Conservation (phyloP, 2,329 filamentous ascomycete genomes). For the Bipolaris oryzae region DNA sequence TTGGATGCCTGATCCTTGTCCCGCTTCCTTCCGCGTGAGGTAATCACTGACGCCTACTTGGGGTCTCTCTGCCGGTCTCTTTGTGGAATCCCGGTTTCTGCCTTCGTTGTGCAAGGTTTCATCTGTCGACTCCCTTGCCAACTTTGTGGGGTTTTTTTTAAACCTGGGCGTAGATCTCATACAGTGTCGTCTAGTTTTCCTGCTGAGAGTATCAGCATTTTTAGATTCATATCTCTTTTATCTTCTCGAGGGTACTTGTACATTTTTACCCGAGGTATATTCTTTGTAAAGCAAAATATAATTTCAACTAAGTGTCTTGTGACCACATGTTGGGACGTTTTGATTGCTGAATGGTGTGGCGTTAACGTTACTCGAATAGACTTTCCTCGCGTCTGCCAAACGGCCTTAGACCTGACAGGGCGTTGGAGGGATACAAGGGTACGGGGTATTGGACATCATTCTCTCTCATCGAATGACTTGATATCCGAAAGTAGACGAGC, state of each 20-base stretch:
- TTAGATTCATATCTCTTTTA: slow-evolving; percentile 5
- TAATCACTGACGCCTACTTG: background rate
- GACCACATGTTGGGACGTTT: background rate
- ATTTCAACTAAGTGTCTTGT: background rate
- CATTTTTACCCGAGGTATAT: slow-evolving; percentile 2
- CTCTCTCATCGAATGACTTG: no score
- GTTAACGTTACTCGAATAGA: background rate
- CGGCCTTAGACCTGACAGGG: no score
- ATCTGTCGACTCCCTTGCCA: background rate
- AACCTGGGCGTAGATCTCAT: slow-evolving; percentile 3
- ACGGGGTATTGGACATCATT: no score
- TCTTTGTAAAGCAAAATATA: slow-evolving; percentile 7
- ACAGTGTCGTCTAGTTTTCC: slow-evolving; percentile 5
- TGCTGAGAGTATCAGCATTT: background rate
- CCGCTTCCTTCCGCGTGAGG: slow-evolving; percentile 5
- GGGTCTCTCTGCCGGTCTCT: slow-evolving; percentile 3
- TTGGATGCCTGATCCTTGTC: background rate
- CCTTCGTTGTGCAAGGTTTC: background rate
- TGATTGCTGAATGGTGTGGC: background rate
- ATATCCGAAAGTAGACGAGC: no score
- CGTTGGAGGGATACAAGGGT: no score
- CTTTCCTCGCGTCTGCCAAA: background rate
- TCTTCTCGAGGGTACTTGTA: background rate
- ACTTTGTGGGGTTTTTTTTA: background rate
- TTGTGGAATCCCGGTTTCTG: slow-evolving; percentile 19